A percentile compares a stretch with the other conserved stretches of the same genome.
Evolutionary conservation across 495 filamentous ascomycete species (phyloP).

Genomic region (Glonium stellatum): DNA sequence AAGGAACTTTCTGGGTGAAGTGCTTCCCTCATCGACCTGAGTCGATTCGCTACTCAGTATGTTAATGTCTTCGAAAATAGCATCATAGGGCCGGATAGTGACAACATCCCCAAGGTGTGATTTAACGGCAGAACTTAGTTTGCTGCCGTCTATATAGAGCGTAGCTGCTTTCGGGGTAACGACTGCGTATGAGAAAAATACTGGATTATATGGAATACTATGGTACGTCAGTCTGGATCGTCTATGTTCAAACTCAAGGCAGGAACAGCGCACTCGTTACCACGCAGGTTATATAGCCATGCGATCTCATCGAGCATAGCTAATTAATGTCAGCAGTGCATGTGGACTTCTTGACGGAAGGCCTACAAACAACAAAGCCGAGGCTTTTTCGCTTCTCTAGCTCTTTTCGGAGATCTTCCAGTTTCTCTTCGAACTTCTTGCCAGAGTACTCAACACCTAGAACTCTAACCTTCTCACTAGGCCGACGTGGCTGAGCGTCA

Average conservation of each 20-base stretch:
- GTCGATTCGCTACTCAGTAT: constrained; percentile 43
- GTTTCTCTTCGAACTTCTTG: constrained; percentile 75
- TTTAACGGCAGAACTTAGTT: constrained; percentile 62
- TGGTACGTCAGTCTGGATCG: constrained; percentile 14
- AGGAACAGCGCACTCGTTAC: constrained; percentile 62
- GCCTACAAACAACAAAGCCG: constrained; percentile 75
- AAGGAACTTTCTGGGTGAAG: constrained; percentile 60
- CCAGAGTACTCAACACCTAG: constrained; percentile 69
- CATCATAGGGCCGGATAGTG: constrained; percentile 71
- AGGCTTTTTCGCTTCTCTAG: constrained; percentile 84
- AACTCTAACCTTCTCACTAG: constrained; percentile 67
- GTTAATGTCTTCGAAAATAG: constrained; percentile 71
- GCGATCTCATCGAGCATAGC: constrained; percentile 94
- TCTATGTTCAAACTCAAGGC: background rate
- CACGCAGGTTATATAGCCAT: constrained; percentile 95
- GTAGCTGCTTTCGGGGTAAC: constrained; percentile 76
- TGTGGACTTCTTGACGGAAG: background rate
- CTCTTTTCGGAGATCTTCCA: constrained; percentile 81
- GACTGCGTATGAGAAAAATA: constrained; percentile 95
- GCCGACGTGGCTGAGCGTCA: constrained; percentile 59
- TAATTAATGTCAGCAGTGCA: constrained; percentile 20
- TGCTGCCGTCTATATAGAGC: constrained; percentile 75
- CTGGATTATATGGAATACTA: constrained; percentile 94
- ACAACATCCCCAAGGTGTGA: constrained; percentile 68
- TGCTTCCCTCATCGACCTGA: constrained; percentile 30